Percentiles rank a stretch among this genome's conserved stretches.
Evolutionary conservation across 768 basidiomycete genomes (phyloP).

Genomic region (Serendipita sp.): DNA sequence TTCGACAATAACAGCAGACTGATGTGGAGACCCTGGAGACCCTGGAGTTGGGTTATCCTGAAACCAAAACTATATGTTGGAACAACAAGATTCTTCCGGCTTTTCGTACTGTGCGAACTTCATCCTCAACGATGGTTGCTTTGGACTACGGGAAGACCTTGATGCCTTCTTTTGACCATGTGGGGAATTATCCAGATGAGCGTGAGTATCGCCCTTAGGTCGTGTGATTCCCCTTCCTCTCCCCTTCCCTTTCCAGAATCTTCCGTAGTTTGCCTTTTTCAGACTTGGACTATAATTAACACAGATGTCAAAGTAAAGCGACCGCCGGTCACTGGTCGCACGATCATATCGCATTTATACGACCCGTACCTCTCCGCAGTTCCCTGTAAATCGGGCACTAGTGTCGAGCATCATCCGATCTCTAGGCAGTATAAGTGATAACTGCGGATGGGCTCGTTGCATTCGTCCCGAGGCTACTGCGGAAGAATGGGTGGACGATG

Average conservation of each 20-base stretch:
- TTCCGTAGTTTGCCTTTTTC: not conserved
- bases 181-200: not conserved
- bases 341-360: not conserved
- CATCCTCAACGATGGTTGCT: not conserved
- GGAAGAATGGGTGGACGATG: not conserved
- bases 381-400: not conserved
- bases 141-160: conserved; percentile 3
- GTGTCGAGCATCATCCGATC: not conserved
- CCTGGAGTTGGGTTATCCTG: too few species aligned
- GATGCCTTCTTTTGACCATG: not conserved
- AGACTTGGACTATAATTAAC: not conserved
- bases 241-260: not conserved
- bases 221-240: not conserved
- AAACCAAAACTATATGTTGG: too few species aligned
- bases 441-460: not conserved
- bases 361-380: not conserved
- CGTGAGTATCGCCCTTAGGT: not conserved
- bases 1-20: not conserved
- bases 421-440: not conserved
- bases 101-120: not conserved
- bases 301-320: not conserved
- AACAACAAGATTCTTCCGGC: too few species aligned
- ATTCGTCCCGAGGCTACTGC: not conserved
- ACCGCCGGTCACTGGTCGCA: conserved; percentile 1
- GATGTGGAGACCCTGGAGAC: too few species aligned